phyloP scores from a whole-genome alignment of 257 asterid genomes.

The Nicotiana benthamiana region DNA sequence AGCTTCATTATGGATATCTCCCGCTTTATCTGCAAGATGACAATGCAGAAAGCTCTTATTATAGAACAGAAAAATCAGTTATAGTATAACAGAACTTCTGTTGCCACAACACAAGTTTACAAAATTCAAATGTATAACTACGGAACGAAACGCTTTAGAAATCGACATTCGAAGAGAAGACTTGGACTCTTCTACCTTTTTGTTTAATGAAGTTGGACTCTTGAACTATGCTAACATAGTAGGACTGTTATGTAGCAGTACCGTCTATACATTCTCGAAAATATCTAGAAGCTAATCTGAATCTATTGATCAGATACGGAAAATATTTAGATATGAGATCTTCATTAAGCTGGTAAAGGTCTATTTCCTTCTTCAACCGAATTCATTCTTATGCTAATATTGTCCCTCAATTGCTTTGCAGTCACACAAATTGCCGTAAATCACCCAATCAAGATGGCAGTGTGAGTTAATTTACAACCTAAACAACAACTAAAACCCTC shows the following conservation, averaged over 20 bases:
- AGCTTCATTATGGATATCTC: conserved; percentile 98
- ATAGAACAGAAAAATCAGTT: neutral
- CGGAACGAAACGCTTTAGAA: neutral
- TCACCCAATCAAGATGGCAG: neutral
- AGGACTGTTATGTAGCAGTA: neutral
- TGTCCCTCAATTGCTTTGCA: neutral
- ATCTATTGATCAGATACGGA: neutral
- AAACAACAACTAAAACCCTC: no score
- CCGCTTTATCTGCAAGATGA: conserved; percentile 73
- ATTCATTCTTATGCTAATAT: neutral
- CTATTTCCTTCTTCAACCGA: neutral
- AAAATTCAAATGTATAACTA: neutral
- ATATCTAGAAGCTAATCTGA: neutral
- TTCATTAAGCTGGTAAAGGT: neutral
- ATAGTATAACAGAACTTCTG: neutral
- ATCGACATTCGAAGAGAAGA: neutral
- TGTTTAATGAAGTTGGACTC: neutral
- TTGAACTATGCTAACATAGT: neutral
- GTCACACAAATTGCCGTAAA: neutral
- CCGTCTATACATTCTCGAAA: neutral
- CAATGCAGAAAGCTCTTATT: conserved; percentile 14
- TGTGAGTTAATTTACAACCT: neutral
- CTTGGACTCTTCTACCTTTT: neutral
- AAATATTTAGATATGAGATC: neutral
- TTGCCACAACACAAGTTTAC: neutral